phyloP scores from a whole-genome alignment of 768 basidiomycete species.

The Lentinula aciculospora region DNA sequence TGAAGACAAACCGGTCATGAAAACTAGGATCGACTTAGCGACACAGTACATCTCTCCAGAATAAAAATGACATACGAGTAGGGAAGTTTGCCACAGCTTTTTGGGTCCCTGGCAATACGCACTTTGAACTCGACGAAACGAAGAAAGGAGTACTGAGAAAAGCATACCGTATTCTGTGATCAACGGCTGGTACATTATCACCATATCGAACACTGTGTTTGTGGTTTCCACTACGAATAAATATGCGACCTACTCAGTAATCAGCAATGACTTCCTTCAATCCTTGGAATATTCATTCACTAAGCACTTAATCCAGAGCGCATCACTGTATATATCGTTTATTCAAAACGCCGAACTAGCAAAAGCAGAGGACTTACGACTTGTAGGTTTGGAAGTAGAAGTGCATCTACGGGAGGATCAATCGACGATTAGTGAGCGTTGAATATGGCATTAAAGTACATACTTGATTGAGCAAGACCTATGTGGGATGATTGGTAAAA shows the following conservation, averaged over 20 bases:
- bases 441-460: not conserved
- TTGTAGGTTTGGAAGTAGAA: slow-evolving; percentile 5
- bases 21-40: slow-evolving; percentile 14
- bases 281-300: slow-evolving; percentile 17
- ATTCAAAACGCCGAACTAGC: not conserved
- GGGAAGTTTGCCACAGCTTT: slow-evolving; percentile 28
- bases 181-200: slow-evolving; percentile 41
- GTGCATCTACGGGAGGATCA: not conserved
- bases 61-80: slow-evolving; percentile 10
- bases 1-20: slow-evolving; percentile 17
- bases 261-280: not conserved
- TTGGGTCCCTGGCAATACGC: slow-evolving; percentile 18
- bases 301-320: slow-evolving; percentile 34
- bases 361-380: slow-evolving; percentile 1
- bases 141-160: not conserved
- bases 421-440: not conserved
- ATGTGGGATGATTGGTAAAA: not conserved
- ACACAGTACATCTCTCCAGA: not conserved
- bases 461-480: slow-evolving; percentile 2
- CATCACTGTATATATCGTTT: slow-evolving; percentile 25
- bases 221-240: slow-evolving; percentile 36
- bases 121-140: not conserved
- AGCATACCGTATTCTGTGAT: slow-evolving; percentile 33
- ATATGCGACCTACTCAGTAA: slow-evolving; percentile 27
- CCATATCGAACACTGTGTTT: slow-evolving; percentile 39